Evolutionary conservation across 257 asterid species (phyloP).

Genomic region (Solanum gracilifrons): DNA sequence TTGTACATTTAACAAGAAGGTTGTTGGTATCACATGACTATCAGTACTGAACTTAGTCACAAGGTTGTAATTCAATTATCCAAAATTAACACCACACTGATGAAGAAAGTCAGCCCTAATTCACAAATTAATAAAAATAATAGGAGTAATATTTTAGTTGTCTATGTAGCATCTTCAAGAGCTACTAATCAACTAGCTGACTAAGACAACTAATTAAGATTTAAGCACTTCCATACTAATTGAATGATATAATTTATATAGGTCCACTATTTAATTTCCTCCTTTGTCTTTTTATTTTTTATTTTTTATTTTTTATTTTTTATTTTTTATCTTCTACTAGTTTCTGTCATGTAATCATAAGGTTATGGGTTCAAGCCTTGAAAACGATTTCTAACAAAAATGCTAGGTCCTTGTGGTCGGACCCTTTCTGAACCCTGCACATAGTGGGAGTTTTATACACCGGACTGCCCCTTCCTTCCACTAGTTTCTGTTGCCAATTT

Average conservation of each 20-base stretch:
- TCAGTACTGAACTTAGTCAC: not conserved
- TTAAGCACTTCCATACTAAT: not conserved
- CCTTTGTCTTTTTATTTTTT: not conserved
- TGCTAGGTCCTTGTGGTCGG: not conserved
- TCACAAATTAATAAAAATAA: not conserved
- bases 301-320: too few species aligned
- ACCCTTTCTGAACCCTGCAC: too few species aligned
- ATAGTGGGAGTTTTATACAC: too few species aligned
- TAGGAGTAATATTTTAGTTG: not conserved
- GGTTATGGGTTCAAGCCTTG: not conserved
- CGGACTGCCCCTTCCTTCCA: not conserved
- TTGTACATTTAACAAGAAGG: not conserved
- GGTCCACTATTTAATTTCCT: not conserved
- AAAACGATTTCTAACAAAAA: fast-evolving
- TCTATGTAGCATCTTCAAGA: not conserved
- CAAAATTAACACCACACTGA: not conserved
- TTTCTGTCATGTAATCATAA: fast-evolving
- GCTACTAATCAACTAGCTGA: not conserved
- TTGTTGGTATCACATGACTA: not conserved
- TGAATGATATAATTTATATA: not conserved
- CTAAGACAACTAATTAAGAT: not conserved
- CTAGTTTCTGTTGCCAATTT: not conserved
- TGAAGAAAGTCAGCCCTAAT: not conserved
- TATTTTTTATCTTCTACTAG: not conserved
- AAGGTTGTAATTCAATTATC: not conserved